Conservation (phyloP, 352 stramenopile genomes). For the Phytophthora sp. region DNA sequence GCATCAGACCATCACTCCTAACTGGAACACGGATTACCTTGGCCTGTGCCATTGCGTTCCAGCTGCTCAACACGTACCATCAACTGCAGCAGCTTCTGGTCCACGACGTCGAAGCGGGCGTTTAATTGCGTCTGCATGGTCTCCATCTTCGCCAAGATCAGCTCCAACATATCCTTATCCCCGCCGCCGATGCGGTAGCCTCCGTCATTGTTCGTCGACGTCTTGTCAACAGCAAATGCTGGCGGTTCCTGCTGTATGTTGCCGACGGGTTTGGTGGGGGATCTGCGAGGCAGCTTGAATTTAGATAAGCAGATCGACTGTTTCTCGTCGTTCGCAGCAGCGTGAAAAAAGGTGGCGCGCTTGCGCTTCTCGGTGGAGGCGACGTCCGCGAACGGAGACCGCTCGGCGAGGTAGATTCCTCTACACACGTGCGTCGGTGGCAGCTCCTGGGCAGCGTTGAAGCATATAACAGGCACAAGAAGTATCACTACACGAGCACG, state of each 20-base stretch:
- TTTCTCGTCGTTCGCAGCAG: slow-evolving; percentile 27
- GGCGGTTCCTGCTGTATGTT: neutral
- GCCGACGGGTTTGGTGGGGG: no score
- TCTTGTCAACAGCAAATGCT: slow-evolving; percentile 17
- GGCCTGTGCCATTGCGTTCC: slow-evolving; percentile 38
- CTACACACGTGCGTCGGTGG: slow-evolving; percentile 50
- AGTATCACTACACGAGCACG: neutral
- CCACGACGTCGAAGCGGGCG: slow-evolving; percentile 57
- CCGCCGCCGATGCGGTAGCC: neutral
- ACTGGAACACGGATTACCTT: no score
- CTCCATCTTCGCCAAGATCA: slow-evolving; percentile 41
- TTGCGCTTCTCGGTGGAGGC: slow-evolving; percentile 59
- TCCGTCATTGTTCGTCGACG: slow-evolving; percentile 15
- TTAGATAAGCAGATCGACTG: slow-evolving; percentile 53
- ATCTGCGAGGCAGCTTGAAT: slow-evolving; percentile 57
- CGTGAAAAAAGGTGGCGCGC: slow-evolving; percentile 53
- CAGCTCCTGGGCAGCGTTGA: slow-evolving; percentile 41
- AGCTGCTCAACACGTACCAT: slow-evolving; percentile 43
- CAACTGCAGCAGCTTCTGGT: slow-evolving; percentile 49
- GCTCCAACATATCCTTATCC: slow-evolving; percentile 18
- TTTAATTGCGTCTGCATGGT: slow-evolving; percentile 56
- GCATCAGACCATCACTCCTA: slow-evolving; percentile 21
- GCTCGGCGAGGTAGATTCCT: slow-evolving; percentile 46
- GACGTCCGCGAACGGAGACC: slow-evolving; percentile 59
- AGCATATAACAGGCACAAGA: neutral